phyloP scores from a whole-genome alignment of 2,329 filamentous ascomycete species.

The Cladosporium sp. region DNA sequence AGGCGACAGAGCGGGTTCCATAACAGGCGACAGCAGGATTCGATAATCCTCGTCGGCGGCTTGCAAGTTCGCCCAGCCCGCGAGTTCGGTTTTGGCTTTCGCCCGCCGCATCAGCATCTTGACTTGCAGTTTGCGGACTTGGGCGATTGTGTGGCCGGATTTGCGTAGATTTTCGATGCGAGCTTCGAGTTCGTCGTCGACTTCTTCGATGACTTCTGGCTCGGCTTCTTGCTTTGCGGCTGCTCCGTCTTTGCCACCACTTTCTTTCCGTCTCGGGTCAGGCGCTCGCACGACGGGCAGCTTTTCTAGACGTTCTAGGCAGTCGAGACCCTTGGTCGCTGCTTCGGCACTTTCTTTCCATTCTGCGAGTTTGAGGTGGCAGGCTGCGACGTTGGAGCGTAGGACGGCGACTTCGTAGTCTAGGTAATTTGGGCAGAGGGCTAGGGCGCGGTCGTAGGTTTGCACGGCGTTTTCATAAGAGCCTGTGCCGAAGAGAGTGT shows the following conservation, averaged over 20 bases:
- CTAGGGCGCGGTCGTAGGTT: slow-evolving; percentile 75
- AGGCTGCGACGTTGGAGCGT: slow-evolving; percentile 83
- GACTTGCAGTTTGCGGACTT: slow-evolving; percentile 71
- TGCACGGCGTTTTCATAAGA: slow-evolving; percentile 74
- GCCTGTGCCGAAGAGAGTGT: slow-evolving; percentile 68
- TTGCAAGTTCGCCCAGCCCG: slow-evolving; percentile 75
- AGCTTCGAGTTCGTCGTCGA: slow-evolving; percentile 41
- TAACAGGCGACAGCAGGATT: slow-evolving; percentile 44
- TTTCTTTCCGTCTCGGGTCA: slow-evolving; percentile 11
- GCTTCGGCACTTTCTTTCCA: slow-evolving; percentile 78
- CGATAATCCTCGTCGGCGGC: slow-evolving; percentile 80
- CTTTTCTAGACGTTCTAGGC: slow-evolving; percentile 60
- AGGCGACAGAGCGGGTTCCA: slow-evolving; percentile 57
- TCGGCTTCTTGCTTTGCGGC: slow-evolving; percentile 27
- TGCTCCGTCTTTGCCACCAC: slow-evolving; percentile 13
- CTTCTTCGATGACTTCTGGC: slow-evolving; percentile 44
- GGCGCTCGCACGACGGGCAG: slow-evolving; percentile 28
- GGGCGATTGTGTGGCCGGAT: slow-evolving; percentile 46
- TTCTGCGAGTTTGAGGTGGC: slow-evolving; percentile 75
- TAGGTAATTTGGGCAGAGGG: slow-evolving; percentile 75
- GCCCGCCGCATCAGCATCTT: slow-evolving; percentile 81
- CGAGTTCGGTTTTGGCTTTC: slow-evolving; percentile 64
- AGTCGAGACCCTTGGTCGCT: slow-evolving; percentile 68
- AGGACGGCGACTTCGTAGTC: slow-evolving; percentile 86
- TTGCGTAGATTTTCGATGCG: slow-evolving; percentile 41